Base-by-base conservation (phyloP, 2,329 filamentous ascomycete genomes). In the Cladosporium cucumerinum region DNA sequence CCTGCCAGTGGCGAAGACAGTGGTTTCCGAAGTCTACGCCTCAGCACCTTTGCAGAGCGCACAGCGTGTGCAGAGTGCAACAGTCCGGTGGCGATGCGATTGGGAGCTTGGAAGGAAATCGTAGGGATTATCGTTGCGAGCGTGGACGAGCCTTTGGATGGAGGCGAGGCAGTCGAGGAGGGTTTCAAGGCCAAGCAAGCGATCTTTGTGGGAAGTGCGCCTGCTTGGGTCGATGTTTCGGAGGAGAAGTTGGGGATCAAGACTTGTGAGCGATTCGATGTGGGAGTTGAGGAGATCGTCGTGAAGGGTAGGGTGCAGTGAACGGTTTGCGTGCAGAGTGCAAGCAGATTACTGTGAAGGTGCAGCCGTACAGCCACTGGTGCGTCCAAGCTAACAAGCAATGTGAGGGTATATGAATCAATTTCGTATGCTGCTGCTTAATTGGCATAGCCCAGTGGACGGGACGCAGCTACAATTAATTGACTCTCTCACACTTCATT, bases 71-170 rank as follows among this genome's bases (percentile, higher is more conserved):
- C 30, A 10, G 63, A 61, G 11, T 73, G 71, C 36, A 58, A 68
- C 25, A 65, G 66, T n/a, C 64, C 64, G 7, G 26, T 73, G 52
- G 67, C 66, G 43, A 71, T 73, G 70, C 65, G 25, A 2, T 72
- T 72, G 43, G 14, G 16, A 39, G 36, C 36, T 46, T n/a, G 25
- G 57, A 39, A 48, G 11, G 36, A 39, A 10, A 30, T 25, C 2
- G 57, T 59, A 18, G 57, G 57, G 26, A 39, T 59, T 21, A 16
- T 34, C n/a, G 46, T 61, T 18, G 59, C n/a, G 14, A 52, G 46
- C 48, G 49, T 61, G 28, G 46, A 52, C 5, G 43, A 30, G 23
- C 23, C 23, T 57, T 36, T 32, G 23, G 57, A 25, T 28, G 34
- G 36, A 11, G 57, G 57, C 18, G 43, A 23, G 43, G 59, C n/a